Conservation (phyloP, 768 basidiomycete species). For the Auricularia sp. region DNA sequence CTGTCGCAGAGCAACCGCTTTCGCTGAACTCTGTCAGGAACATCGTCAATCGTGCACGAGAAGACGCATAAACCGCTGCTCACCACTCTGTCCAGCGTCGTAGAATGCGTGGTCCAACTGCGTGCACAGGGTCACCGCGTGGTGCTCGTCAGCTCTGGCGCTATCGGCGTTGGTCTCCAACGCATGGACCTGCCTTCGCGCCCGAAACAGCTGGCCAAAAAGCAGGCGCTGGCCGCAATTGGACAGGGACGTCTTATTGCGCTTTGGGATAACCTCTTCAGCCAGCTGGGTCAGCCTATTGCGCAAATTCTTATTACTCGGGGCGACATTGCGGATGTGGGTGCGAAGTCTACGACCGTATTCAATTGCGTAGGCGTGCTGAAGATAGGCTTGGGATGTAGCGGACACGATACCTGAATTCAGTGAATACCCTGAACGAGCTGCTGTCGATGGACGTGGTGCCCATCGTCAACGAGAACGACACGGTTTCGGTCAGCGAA, state of each 20-base stretch:
- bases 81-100: conserved; percentile 82
- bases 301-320: conserved; percentile 91
- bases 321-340: conserved; percentile 93
- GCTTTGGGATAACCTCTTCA: conserved; percentile 93
- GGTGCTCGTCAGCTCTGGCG: conserved; percentile 91
- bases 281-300: conserved; percentile 88
- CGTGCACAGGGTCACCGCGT: conserved; percentile 81
- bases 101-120: conserved; percentile 80
- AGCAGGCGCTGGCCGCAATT: conserved; percentile 94
- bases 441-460: conserved; percentile 89
- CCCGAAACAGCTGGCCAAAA: conserved; percentile 80
- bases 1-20: conserved; percentile 6
- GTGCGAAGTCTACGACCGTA: conserved; percentile 14
- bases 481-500: conserved; percentile 97
- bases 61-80: conserved; percentile 86
- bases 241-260: conserved; percentile 95
- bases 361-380: conserved; percentile 6
- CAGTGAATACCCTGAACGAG: conserved; percentile 90
- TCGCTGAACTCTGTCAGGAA: conserved; percentile 41
- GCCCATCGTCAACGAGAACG: conserved; percentile 98
- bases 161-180: conserved; percentile 92
- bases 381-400: conserved; percentile 21
- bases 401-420: conserved; percentile 93
- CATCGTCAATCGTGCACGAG: conserved; percentile 94
- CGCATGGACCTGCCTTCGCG: conserved; percentile 75